Base-by-base conservation (phyloP, 106 monocot species). In the Apostasia ramifera region DNA sequence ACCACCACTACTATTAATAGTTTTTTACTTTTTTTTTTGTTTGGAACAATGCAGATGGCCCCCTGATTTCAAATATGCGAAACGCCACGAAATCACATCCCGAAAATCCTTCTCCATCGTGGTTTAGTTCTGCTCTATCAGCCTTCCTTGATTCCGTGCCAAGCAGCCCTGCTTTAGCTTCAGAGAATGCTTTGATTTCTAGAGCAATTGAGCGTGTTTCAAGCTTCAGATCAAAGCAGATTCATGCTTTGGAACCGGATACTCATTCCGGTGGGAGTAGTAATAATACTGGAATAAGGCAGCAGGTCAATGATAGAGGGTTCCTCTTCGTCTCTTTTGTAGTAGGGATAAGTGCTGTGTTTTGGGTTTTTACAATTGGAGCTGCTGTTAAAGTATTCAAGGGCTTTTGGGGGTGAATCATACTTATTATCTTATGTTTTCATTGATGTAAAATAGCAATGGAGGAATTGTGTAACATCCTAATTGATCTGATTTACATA, bases 111-210 rank as follows among this genome's bases (percentile, higher is more conserved):
- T 70, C 85, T 61, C 58, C 55, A 47, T 80, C 86, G 15, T 95
- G 85, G 94, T 86, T 70, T 56, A 67, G 37, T 53, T 83, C 84
- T 8, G 59, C 77, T 59, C 57, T 92, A 40, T 70, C 84, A 5
- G 58, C 60, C 3, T 70, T 95, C 12, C 55, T 95, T 44, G 84
- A 86, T 55, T 84, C 86, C n/a, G 80, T 95, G 47, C 95, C 95
- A 9, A 86, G 78, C 61, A 84, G 76, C 51, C 95, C 95, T 61
- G 91, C 95, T 9, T 60, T 89, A 47, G 95, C 95, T 13, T 78
- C 86, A 26, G 95, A 94, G 54, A 81, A 68, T 73, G 53, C 72
- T 8, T 56, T 91, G 39, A 77, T 94, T 39, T 81, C 56, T 53
- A 74, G 71, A 74, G 85, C 91, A 70, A 44, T 88, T 54, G 72